Evolutionary conservation across 192 early-diverging fungal species (phyloP), one percentile per base, ranked within the genome.

Genomic region (Spinellus fusiger): DNA sequence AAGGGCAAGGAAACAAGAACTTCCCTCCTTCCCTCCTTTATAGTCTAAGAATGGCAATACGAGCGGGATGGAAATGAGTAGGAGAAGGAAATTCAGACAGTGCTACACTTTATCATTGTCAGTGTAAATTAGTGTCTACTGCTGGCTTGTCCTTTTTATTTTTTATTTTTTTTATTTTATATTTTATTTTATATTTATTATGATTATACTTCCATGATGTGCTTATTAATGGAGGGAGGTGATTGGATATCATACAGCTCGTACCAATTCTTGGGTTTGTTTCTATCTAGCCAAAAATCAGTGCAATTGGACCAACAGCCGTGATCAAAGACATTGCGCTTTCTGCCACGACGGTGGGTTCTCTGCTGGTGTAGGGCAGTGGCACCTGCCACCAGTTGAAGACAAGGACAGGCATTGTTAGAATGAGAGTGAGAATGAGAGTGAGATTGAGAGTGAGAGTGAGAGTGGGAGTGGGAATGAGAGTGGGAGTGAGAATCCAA

Each of bases 281-380:
- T 62, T 3, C 76, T 82, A 13, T 73, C 55, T 3, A 85, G 76
- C 80, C 91, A 95, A 73, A 98, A 98, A 16, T 91, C 89, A 2
- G 88, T 47, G 62, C 90, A 94, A 73, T 98, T 98, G 48, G 77
- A 77, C 56, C 81, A 73, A 4, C 81, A 53, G 5, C 95, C 95
- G 73, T 84, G 82, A 66, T 90, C 87, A 69, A 94, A 95, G 15
- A 89, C 84, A 74, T 93, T 88, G 26, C 35, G 68, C 34, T 32
- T 33, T 58, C 52, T 59, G 22, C 9, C 33, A 47, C 22, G 61
- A 44, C 33, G 62, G 48, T 33, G 71, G 59, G 47, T 70, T 20
- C 54, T 61, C 55, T 34, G 75, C 70, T 64, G 71, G 56, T 74
- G 63, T 27, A 70, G 37, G 8, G 65, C 72, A 7, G 68, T 50